Base-by-base conservation (phyloP, 768 basidiomycete genomes). In the Boletus rex-veris region DNA sequence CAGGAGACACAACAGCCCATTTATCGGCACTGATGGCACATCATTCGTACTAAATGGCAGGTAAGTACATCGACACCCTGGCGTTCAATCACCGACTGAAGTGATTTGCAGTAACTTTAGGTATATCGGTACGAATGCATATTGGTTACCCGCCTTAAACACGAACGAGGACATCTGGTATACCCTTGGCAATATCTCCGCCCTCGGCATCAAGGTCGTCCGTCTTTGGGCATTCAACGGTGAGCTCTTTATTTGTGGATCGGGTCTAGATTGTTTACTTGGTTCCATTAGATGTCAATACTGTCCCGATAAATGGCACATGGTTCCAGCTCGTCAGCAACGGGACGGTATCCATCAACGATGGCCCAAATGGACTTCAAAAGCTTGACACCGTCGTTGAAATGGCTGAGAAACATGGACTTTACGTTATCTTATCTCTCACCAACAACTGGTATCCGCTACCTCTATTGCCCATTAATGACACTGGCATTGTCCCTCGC, bases 191-290 rank as follows among this genome's bases (percentile, higher is more conserved):
- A 81, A 80, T 55, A 85, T 89, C 50, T 77, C 80, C 12, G 74
- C 76, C 3, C 65, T 73, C 12, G 82, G 81, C 8, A 75, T 84
- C 58, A 81, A 72, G 37, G 84, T 84, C 19, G 79, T 88, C 28
- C 76, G 86, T 39, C 73, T 81, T 4, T 89, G 87, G 87, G 87
- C 78, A 16, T 88, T 88, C 67, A 87, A 88, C 68, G 86, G 85
- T 79, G 36, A 52, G 48, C 15, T 43, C 30, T 31, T 36, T 46
- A 26, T 42, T 31, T 24, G 26, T 52, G 50, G 15, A 37, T 50
- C 31, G 11, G 14, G 8, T 7, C 26, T 12, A n/a, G 28, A 47
- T 47, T 21, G 7, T 54, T 63, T n/a, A 69, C 37, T 19, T 26
- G 39, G 10, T n/a, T 44, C 15, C 16, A 45, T 49, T 18, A 82